phyloP scores from a whole-genome alignment of 805 yeast genomes.

The Starmerella stigmatis region DNA sequence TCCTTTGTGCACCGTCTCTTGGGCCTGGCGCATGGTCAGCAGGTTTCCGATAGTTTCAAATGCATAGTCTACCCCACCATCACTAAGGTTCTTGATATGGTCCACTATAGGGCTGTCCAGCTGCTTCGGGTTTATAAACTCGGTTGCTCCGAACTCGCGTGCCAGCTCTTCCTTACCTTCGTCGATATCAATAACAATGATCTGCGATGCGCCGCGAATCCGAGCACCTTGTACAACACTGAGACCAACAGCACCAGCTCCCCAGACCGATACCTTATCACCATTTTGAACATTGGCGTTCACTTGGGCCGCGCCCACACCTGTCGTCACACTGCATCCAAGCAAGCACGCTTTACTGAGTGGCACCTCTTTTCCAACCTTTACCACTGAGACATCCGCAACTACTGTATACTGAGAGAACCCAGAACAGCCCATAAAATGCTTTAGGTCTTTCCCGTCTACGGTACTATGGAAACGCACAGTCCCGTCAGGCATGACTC shows the following conservation, averaged over 20 bases:
- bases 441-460: constrained; percentile 68
- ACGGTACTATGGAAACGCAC: constrained; percentile 55
- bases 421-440: constrained; percentile 97
- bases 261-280: constrained; percentile 91
- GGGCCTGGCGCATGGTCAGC: constrained; percentile 87
- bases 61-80: constrained; percentile 93
- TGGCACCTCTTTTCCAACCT: constrained; percentile 74
- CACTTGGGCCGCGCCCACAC: constrained; percentile 93
- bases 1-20: constrained; percentile 97
- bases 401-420: constrained; percentile 96
- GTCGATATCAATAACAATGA: constrained; percentile 77
- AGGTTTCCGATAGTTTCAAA: constrained; percentile 98
- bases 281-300: constrained; percentile 86
- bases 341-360: constrained; percentile 80
- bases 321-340: constrained; percentile 98
- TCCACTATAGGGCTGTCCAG: constrained; percentile 68
- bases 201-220: constrained; percentile 65
- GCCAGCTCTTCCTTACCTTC: constrained; percentile 81
- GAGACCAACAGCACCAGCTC: constrained; percentile 96
- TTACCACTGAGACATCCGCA: constrained; percentile 93
- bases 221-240: constrained; percentile 93
- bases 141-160: constrained; percentile 84
- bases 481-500: constrained; percentile 98
- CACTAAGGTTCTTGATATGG: constrained; percentile 69
- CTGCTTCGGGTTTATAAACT: constrained; percentile 76